These are phyloP conservation scores for Setomelanomma holmii DNA, from an alignment of 2,329 filamentous ascomycete species.

Conservation along the genomic window DNA sequence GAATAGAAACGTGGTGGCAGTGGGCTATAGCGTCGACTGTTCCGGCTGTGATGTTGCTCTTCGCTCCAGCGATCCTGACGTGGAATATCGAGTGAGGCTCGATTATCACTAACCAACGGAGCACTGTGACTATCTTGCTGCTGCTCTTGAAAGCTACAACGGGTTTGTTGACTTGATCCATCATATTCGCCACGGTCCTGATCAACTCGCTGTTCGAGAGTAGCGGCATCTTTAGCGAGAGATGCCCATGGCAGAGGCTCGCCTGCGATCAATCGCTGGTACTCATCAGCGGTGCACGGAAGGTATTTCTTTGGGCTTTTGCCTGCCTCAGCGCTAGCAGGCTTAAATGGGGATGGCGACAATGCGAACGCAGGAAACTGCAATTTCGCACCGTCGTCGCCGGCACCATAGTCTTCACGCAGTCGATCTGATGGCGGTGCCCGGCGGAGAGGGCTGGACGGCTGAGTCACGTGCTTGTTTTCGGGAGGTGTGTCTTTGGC, in stretches of 20 bases:
- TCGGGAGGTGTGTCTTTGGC: conserved; percentile 54
- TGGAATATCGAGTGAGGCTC: conserved; percentile 9
- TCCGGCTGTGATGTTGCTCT: conserved; percentile 10
- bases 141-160: background rate
- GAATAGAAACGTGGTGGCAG: conserved; percentile 42
- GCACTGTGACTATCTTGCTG: conserved; percentile 12
- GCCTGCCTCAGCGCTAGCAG: conserved; percentile 16
- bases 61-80: conserved; percentile 23
- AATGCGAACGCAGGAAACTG: conserved; percentile 24
- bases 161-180: background rate
- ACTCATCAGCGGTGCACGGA: conserved; percentile 34
- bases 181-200: background rate
- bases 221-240: conserved; percentile 9
- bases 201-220: background rate
- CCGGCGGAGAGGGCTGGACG: conserved; percentile 27
- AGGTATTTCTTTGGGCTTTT: conserved; percentile 33
- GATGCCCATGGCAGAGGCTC: conserved; percentile 27
- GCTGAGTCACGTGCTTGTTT: conserved; percentile 4
- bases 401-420: conserved; percentile 19
- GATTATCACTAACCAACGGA: conserved; percentile 9
- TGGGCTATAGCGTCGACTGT: conserved; percentile 8
- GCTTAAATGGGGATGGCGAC: conserved; percentile 16
- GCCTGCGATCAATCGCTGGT: conserved; percentile 34
- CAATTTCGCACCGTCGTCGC: conserved; percentile 12
- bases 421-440: conserved; percentile 18